These are phyloP conservation scores for Desmodesmus armatus DNA, from an alignment of 139 green algal genomes.

Conservation along the genomic window DNA sequence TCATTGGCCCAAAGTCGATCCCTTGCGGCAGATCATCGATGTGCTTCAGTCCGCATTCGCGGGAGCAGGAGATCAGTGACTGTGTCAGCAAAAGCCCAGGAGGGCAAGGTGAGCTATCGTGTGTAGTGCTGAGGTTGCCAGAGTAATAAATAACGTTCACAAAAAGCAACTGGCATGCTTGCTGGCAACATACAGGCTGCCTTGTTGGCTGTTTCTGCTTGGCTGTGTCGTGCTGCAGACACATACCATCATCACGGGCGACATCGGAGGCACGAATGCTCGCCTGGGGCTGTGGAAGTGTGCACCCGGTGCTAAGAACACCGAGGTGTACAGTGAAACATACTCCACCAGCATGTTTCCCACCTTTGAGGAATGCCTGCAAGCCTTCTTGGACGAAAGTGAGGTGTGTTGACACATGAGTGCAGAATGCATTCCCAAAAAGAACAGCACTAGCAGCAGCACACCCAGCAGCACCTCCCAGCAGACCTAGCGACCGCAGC, in stretches of 20 bases:
- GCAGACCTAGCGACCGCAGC: too few species aligned
- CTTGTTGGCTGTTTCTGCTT: too few species aligned
- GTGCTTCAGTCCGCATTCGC: neutral
- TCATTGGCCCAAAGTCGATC: too few species aligned
- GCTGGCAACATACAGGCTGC: too few species aligned
- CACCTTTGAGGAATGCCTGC: slow-evolving; percentile 52
- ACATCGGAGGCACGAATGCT: slow-evolving; percentile 96
- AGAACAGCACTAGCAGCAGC: too few species aligned
- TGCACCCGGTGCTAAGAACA: neutral
- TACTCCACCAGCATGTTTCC: slow-evolving; percentile 73
- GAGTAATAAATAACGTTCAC: too few species aligned
- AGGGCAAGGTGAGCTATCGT: too few species aligned
- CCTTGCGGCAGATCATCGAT: too few species aligned
- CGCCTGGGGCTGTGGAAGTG: slow-evolving; percentile 86
- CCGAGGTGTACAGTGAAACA: slow-evolving; percentile 53
- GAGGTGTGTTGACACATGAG: slow-evolving; percentile 25
- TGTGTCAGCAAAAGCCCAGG: neutral
- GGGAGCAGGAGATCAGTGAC: neutral
- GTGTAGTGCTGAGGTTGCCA: neutral
- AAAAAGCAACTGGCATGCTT: too few species aligned
- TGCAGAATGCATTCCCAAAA: neutral
- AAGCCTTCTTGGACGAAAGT: slow-evolving; percentile 57
- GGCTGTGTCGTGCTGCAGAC: too few species aligned
- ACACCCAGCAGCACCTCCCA: too few species aligned
- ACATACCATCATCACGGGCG: slow-evolving; percentile 57